These are phyloP conservation scores for Acanthamoeba polyphaga DNA, from an alignment of 208 protist species.

Conservation along the genomic window DNA sequence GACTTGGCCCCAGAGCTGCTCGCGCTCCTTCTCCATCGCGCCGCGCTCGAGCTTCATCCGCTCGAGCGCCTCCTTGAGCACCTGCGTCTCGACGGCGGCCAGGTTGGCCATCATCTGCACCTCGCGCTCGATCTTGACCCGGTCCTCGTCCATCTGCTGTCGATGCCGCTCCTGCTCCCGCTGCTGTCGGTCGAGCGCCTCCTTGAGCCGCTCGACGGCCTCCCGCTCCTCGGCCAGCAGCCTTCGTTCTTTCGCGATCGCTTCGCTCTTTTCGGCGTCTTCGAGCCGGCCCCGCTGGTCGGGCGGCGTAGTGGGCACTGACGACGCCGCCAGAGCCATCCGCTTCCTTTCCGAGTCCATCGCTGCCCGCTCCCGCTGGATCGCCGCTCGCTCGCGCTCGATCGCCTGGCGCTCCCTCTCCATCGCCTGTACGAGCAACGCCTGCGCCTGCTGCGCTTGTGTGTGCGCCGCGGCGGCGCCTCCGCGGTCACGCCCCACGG, in stretches of 20 bases:
- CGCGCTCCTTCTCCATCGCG: not conserved
- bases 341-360: not conserved
- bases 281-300: not conserved
- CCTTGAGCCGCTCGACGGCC: no score
- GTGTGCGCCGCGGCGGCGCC: not conserved
- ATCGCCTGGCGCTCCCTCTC: not conserved
- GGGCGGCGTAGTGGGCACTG: no score
- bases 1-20: not conserved
- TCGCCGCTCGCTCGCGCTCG: not conserved
- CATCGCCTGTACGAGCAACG: no score
- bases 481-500: no score
- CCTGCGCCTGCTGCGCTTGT: no score
- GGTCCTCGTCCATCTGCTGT: not conserved
- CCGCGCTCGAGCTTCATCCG: not conserved
- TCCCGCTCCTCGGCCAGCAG: not conserved
- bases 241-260: not conserved
- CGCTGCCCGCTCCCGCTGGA: not conserved
- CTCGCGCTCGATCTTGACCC: conserved; percentile 17
- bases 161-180: not conserved
- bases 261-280: not conserved
- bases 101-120: not conserved
- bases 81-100: not conserved
- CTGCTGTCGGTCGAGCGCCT: not conserved
- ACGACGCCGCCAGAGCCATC: no score
- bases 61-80: conserved; percentile 20